A percentile compares a stretch with the other conserved stretches of the same genome.
Conservation (phyloP, 164 flowering plant species). For the Stephania cephalantha region DNA sequence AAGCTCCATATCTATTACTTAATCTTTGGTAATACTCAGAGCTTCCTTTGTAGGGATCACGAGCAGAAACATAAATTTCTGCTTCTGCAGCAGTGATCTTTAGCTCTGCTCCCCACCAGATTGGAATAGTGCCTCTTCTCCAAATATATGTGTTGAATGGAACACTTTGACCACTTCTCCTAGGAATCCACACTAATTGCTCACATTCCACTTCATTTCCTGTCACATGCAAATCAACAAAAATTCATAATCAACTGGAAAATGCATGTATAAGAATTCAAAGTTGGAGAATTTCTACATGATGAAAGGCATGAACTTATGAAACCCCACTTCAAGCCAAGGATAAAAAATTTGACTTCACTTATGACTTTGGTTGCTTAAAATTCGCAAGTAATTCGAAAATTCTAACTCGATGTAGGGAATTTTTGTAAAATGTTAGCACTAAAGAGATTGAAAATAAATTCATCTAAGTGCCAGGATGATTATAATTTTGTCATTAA, state of each 20-base stretch:
- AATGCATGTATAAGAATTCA: not conserved
- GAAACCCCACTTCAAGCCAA: not conserved
- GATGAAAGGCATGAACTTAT: not conserved
- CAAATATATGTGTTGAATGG: constrained; percentile 89
- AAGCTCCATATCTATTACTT: constrained; percentile 71
- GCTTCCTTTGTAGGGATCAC: constrained; percentile 90
- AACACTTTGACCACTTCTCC: constrained; percentile 58
- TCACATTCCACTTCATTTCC: constrained; percentile 99
- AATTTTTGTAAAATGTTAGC: no score
- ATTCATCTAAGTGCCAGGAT: no score
- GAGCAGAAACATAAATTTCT: constrained; percentile 83
- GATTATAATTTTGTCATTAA: no score
- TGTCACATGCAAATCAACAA: constrained; percentile 24
- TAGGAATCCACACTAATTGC: constrained; percentile 93
- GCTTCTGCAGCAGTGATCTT: constrained; percentile 98
- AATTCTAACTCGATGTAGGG: no score
- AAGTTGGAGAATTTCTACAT: not conserved
- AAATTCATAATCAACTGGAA: not conserved
- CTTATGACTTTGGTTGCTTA: no score
- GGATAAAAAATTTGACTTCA: not conserved
- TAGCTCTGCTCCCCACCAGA: constrained; percentile 99
- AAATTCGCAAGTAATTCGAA: no score
- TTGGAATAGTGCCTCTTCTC: constrained; percentile 97
- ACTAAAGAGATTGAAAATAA: no score
- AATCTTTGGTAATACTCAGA: constrained; percentile 75